These are phyloP conservation scores for Metahyphopichia silvanorum DNA, from an alignment of 805 yeast species.

Conservation along the genomic window DNA sequence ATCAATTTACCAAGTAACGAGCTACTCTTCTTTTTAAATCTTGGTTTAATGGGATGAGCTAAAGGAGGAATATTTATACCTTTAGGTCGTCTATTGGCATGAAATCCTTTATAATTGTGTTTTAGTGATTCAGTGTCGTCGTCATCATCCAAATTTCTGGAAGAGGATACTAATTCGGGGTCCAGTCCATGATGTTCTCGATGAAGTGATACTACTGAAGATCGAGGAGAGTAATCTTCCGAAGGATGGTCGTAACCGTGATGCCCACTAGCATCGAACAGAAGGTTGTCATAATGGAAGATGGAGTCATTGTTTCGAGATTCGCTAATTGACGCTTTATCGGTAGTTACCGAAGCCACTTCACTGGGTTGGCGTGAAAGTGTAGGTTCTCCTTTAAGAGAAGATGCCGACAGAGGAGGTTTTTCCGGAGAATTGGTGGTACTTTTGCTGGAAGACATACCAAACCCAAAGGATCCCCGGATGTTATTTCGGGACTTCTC, in stretches of 20 bases:
- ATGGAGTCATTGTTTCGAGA: neutral
- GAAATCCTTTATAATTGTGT: slow-evolving; percentile 39
- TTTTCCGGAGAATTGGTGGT: too few relatives aligned
- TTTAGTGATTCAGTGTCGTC: slow-evolving; percentile 6
- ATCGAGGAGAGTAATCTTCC: slow-evolving; percentile 16
- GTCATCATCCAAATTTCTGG: too few relatives aligned
- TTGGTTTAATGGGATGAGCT: slow-evolving; percentile 48
- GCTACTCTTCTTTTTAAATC: slow-evolving; percentile 35
- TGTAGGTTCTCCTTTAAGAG: too few relatives aligned
- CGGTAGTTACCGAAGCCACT: too few relatives aligned
- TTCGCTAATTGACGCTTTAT: too few relatives aligned
- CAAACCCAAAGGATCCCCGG: slow-evolving; percentile 1
- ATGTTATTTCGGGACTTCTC: slow-evolving; percentile 11
- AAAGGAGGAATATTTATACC: slow-evolving; percentile 43
- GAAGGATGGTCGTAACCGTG: slow-evolving; percentile 2
- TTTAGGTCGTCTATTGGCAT: slow-evolving; percentile 25
- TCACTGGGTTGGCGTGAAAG: too few relatives aligned
- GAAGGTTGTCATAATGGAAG: slow-evolving; percentile 1
- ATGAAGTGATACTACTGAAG: slow-evolving; percentile 14
- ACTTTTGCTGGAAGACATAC: too few relatives aligned
- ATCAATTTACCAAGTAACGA: slow-evolving; percentile 39
- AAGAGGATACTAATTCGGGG: slow-evolving; percentile 4
- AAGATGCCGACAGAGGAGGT: too few relatives aligned
- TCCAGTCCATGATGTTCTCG: neutral
- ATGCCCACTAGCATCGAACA: slow-evolving; percentile 1